These are phyloP conservation scores for Xylaria flabelliformis DNA, from an alignment of 495 filamentous ascomycete species.

Conservation along the genomic window DNA sequence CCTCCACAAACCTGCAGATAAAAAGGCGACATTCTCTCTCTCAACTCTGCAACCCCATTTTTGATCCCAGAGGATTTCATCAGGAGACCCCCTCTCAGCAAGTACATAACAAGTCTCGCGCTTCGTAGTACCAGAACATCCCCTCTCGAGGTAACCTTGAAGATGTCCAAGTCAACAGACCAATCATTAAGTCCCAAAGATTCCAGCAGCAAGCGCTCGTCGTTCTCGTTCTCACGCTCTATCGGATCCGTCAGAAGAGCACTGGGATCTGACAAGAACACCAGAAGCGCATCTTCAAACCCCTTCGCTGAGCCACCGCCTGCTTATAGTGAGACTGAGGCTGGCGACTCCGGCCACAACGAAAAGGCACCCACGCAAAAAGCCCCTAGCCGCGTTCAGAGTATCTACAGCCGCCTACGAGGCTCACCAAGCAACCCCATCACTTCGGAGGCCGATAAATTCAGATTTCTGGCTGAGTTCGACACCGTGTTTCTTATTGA, in stretches of 20 bases:
- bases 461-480: constrained; percentile 55
- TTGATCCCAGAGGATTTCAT: not conserved
- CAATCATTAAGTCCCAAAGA: constrained; percentile 9
- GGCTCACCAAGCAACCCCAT: not conserved
- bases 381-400: constrained; percentile 7
- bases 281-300: not conserved
- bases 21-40: not conserved
- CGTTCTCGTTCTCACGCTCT: constrained; percentile 18
- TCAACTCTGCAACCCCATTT: not conserved
- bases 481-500: constrained; percentile 95
- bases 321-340: constrained; percentile 2
- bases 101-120: not conserved
- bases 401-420: constrained; percentile 24
- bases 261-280: constrained; percentile 15
- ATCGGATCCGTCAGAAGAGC: constrained; percentile 20
- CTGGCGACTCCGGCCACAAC: not conserved
- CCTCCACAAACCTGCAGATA: not conserved
- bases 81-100: not conserved
- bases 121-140: not conserved
- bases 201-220: constrained; percentile 12
- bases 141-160: not conserved
- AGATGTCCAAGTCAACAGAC: constrained; percentile 20
- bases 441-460: constrained; percentile 14
- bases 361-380: not conserved
- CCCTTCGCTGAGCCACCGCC: constrained; percentile 23